phyloP scores from a whole-genome alignment of 805 yeast species.

The Yamadazyma philogaea region DNA sequence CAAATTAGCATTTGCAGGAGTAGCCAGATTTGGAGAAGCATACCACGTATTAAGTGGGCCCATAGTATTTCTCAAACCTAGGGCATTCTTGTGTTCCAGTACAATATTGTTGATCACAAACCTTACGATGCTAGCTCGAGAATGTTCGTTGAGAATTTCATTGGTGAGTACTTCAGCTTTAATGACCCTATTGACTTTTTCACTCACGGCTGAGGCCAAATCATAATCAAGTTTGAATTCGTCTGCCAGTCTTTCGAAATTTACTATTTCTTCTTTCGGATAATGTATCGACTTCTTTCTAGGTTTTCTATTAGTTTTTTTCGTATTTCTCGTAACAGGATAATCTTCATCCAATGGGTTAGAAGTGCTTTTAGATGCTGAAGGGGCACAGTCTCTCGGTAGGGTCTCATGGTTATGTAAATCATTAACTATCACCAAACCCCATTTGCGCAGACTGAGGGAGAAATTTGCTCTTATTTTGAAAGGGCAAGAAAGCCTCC shows the following conservation, averaged over 20 bases:
- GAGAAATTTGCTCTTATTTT: constrained; percentile 63
- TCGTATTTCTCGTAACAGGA: neutral
- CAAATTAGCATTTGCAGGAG: constrained; percentile 13
- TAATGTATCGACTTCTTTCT: neutral
- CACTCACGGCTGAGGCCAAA: constrained; percentile 4
- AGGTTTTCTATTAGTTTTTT: neutral
- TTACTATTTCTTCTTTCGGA: neutral
- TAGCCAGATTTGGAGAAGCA: constrained; percentile 8
- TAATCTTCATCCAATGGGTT: neutral
- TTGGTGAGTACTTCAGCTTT: constrained; percentile 7
- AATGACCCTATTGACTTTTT: constrained; percentile 9
- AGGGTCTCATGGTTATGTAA: constrained; percentile 48
- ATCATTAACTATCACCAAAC: constrained; percentile 58
- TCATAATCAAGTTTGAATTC: constrained; percentile 9
- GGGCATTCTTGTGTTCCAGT: constrained; percentile 8
- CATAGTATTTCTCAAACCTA: constrained; percentile 1
- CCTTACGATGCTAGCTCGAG: constrained; percentile 9
- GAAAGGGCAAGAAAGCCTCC: constrained; percentile 53
- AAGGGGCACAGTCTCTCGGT: neutral
- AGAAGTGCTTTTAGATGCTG: neutral
- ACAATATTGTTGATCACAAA: constrained; percentile 7
- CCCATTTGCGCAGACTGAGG: constrained; percentile 51
- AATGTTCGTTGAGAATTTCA: constrained; percentile 7
- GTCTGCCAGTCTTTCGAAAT: constrained; percentile 2
- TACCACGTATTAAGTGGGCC: constrained; percentile 9